A percentile compares a stretch with the other conserved stretches of the same genome.
These are phyloP conservation scores for Mycena chlorophos DNA, from an alignment of 768 basidiomycete genomes.

Conservation along the genomic window DNA sequence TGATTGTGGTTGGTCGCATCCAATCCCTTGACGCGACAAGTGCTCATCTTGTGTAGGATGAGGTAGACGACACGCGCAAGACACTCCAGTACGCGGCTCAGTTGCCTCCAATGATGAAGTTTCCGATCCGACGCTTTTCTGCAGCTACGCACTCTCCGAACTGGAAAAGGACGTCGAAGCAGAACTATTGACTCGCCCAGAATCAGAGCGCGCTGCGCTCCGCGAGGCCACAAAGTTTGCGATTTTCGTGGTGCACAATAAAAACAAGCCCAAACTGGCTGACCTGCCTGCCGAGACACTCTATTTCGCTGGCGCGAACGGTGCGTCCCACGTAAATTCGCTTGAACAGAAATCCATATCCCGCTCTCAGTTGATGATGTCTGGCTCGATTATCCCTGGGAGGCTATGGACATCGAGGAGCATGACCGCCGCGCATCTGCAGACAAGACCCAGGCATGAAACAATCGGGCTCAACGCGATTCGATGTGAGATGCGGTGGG, in stretches of 20 bases:
- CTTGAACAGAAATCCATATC: too few species aligned
- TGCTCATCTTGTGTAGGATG: conserved; percentile 53
- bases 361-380: conserved; percentile 69
- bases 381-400: conserved; percentile 88
- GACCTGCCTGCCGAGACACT: conserved; percentile 64
- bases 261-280: conserved; percentile 83
- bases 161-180: conserved; percentile 84
- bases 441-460: conserved; percentile 34
- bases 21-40: neutral
- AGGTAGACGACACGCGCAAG: conserved; percentile 86
- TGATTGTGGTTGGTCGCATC: conserved; percentile 17
- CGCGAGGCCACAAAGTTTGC: conserved; percentile 75
- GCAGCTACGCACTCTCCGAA: conserved; percentile 86
- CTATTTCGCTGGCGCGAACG: conserved; percentile 83
- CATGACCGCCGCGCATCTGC: conserved; percentile 63
- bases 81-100: conserved; percentile 78
- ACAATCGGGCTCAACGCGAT: neutral
- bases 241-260: conserved; percentile 94
- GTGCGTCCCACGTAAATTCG: too few species aligned
- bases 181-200: conserved; percentile 63
- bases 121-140: neutral
- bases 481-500: neutral
- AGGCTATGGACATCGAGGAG: conserved; percentile 75
- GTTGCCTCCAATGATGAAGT: neutral
- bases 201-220: conserved; percentile 69